Conservation (phyloP, 192 early-diverging fungal genomes). For the Coemansia sp. region DNA sequence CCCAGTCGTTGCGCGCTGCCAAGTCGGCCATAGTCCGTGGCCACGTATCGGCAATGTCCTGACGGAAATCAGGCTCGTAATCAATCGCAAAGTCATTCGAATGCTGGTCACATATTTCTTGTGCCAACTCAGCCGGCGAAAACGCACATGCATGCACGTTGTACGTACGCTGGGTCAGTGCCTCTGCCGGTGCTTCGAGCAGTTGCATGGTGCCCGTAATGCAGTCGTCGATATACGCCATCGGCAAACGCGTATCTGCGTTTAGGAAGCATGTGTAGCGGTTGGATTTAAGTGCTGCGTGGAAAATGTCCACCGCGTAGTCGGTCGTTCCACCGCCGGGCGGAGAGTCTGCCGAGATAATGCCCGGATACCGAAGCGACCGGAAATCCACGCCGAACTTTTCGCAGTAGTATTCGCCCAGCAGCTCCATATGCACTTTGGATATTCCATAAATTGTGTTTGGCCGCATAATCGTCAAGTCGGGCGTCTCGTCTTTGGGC, state of each 20-base stretch:
- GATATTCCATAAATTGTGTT: conserved; percentile 72
- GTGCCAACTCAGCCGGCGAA: conserved; percentile 58
- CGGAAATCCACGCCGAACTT: conserved; percentile 68
- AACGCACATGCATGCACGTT: conserved; percentile 66
- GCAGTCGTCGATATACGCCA: conserved; percentile 70
- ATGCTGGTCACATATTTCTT: conserved; percentile 55
- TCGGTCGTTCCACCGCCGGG: conserved; percentile 70
- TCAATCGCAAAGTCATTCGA: conserved; percentile 59
- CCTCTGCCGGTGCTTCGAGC: conserved; percentile 54
- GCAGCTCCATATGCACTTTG: conserved; percentile 65
- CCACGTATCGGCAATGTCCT: conserved; percentile 69
- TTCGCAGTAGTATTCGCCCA: conserved; percentile 68
- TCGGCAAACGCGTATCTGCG: conserved; percentile 59
- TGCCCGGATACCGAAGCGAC: conserved; percentile 65
- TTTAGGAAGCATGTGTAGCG: conserved; percentile 62
- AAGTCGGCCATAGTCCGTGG: conserved; percentile 62
- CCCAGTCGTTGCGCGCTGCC: conserved; percentile 62
- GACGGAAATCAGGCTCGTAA: conserved; percentile 62
- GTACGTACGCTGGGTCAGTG: conserved; percentile 61
- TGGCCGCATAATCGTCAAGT: conserved; percentile 66
- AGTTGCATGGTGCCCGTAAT: conserved; percentile 65
- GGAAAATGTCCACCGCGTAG: conserved; percentile 71
- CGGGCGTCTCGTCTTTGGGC: conserved; percentile 62
- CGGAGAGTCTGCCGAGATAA: conserved; percentile 65
- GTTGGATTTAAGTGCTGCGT: conserved; percentile 60